Percentiles rank a stretch among this genome's conserved stretches.
These are phyloP conservation scores for Phyllosticta capitalensis DNA, from an alignment of 2,329 filamentous ascomycete genomes.

Conservation along the genomic window DNA sequence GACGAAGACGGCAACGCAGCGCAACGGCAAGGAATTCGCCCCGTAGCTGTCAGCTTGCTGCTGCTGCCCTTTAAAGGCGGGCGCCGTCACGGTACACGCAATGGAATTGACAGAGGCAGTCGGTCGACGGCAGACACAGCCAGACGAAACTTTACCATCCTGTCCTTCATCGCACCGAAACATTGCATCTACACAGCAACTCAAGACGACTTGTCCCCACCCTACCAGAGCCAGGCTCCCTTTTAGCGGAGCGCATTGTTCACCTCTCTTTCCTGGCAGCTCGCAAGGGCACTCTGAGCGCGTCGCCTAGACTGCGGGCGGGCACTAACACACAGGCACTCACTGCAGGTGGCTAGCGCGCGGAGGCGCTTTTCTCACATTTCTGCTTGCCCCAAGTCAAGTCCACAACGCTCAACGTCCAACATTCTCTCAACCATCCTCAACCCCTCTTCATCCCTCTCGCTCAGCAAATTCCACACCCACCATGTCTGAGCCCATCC, in stretches of 20 bases:
- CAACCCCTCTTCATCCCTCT: constrained; percentile 14
- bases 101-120: too few relatives aligned
- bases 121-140: neutral
- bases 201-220: neutral
- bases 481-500: constrained; percentile 58
- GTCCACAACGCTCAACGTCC: constrained; percentile 19
- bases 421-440: constrained; percentile 14
- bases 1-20: too few relatives aligned
- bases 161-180: too few relatives aligned
- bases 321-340: neutral
- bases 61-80: neutral
- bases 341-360: constrained; percentile 2
- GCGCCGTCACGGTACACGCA: neutral
- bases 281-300: neutral
- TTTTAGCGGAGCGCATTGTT: constrained; percentile 10
- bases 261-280: neutral
- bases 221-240: constrained; percentile 1
- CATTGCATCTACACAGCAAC: neutral
- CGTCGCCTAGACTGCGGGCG: neutral
- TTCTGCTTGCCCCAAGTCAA: constrained; percentile 18
- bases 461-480: constrained; percentile 18
- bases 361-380: constrained; percentile 14
- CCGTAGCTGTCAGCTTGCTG: neutral
- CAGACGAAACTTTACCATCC: too few relatives aligned
- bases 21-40: neutral